These are phyloP conservation scores for Diaporthe destruens DNA, from an alignment of 2,329 filamentous ascomycete genomes.

Conservation along the genomic window DNA sequence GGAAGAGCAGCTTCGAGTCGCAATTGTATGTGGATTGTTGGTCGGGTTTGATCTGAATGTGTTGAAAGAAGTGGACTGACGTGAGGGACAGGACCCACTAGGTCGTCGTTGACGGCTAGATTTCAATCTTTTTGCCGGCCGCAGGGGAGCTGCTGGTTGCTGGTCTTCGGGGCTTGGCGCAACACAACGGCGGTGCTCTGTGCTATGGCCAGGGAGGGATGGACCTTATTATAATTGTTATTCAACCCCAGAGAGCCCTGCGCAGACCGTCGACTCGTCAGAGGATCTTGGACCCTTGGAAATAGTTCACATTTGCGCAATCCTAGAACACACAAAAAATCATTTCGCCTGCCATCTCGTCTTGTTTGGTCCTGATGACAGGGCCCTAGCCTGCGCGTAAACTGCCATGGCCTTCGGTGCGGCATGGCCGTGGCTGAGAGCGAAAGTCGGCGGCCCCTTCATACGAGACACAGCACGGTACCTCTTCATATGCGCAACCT, in stretches of 20 bases:
- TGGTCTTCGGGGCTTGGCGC: constrained; percentile 4
- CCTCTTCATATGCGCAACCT: constrained; percentile 67
- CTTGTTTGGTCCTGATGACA: constrained; percentile 10
- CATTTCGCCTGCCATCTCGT: not conserved
- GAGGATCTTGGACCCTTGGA: not conserved
- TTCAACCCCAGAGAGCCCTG: constrained; percentile 6
- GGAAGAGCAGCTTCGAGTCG: not conserved
- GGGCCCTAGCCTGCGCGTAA: constrained; percentile 6
- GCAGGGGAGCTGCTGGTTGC: constrained; percentile 14
- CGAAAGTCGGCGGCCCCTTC: constrained; percentile 43
- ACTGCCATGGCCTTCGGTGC: constrained; percentile 37
- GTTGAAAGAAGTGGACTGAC: constrained; percentile 28
- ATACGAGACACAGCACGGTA: constrained; percentile 57
- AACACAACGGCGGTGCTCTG: not conserved
- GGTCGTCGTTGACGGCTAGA: constrained; percentile 31
- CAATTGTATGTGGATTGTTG: not conserved
- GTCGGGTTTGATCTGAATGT: constrained; percentile 26
- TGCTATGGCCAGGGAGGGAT: not conserved
- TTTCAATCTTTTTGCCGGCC: constrained; percentile 34
- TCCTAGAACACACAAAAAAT: not conserved
- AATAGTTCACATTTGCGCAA: not conserved
- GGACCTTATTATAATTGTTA: not conserved
- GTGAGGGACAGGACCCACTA: not conserved
- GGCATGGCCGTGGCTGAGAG: constrained; percentile 36
- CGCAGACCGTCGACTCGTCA: not conserved